Evolutionary conservation across 305 asterid genomes (phyloP), one percentile per base, ranked within the genome.

Genomic region (Fraxinus baroniana): DNA sequence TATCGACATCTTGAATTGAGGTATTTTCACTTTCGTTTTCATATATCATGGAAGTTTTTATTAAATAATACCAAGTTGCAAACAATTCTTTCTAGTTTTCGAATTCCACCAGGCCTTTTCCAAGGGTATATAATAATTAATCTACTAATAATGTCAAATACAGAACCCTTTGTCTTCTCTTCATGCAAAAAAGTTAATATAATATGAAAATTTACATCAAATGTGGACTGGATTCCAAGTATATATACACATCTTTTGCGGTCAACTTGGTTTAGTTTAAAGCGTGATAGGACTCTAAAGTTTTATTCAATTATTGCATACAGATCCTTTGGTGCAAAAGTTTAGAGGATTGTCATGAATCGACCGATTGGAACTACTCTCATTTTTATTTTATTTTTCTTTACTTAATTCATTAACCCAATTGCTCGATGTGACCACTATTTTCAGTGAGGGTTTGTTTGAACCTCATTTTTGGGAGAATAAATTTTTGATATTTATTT

Each of bases 321-420:
- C 87, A 87, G 80, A 22, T 79, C 87, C 89, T 87, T 82, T 87
- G 84, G 85, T 87, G 52, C 79, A 84, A 62, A 84, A 79, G 76
- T 80, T 84, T 77, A 75, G 60, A 62, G 37, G 79, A 36, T 37
- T 9, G 28, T 30, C 57, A 20, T 62, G 36, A 5, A 5, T 17
- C 20, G 1, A 18, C 18, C 66, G 8, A 10, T 41, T 0, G 1
- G 49, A 41, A 9, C 2, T 41, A 39, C 8, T 36, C 8, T 36
- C 8, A 5, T 5, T 36, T 0, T 39, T 37, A 24, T 24, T 24
- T 24, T 0, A 0, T 39, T 39, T 8, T 39, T 0, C 3, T 39
- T 39, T 8, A 39, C 49, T 41, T 0, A 41, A 41, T 41, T 9
- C 49, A 9, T 10, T 10, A 10, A 41, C 2, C 49, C 49, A 41